Conservation (phyloP, 768 basidiomycete genomes). For the Tricholoma saponaceum region DNA sequence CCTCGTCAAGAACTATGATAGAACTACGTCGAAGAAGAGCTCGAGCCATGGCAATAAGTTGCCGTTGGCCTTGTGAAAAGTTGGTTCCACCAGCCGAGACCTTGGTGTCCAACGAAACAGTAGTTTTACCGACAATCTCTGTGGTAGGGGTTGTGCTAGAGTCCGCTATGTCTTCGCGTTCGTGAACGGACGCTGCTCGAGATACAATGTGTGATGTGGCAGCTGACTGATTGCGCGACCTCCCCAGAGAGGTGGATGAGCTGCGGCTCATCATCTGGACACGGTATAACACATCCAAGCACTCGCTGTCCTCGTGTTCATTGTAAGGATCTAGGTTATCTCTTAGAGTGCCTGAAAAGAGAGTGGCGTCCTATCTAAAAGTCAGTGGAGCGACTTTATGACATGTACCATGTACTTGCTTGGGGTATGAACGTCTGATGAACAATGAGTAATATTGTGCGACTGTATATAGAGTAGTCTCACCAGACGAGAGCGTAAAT, state of each 20-base stretch:
- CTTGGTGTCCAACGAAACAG: conserved; percentile 67
- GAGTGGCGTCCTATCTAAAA: conserved; percentile 48
- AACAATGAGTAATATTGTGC: conserved; percentile 1
- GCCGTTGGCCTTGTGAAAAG: conserved; percentile 90
- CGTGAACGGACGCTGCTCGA: conserved; percentile 19
- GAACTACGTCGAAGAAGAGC: conserved; percentile 70
- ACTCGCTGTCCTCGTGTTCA: conserved; percentile 79
- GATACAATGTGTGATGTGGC: too few species aligned
- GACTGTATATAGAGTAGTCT: conserved; percentile 18
- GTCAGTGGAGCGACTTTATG: background rate
- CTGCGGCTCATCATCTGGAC: conserved; percentile 69
- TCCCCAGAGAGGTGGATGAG: conserved; percentile 41
- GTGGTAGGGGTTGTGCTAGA: conserved; percentile 39
- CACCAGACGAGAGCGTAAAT: conserved; percentile 69
- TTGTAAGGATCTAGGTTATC: conserved; percentile 75
- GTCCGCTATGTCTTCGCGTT: conserved; percentile 34
- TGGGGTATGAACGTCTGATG: conserved; percentile 74
- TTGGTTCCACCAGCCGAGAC: conserved; percentile 85
- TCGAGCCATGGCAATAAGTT: conserved; percentile 85
- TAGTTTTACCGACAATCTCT: conserved; percentile 53
- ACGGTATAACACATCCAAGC: conserved; percentile 73
- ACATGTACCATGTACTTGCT: conserved; percentile 19
- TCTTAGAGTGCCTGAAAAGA: conserved; percentile 77
- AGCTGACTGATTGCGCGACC: too few species aligned
- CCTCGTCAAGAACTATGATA: conserved; percentile 78